These are phyloP conservation scores for Lachnum nothofagi DNA, from an alignment of 2,329 filamentous ascomycete genomes.

Conservation along the genomic window DNA sequence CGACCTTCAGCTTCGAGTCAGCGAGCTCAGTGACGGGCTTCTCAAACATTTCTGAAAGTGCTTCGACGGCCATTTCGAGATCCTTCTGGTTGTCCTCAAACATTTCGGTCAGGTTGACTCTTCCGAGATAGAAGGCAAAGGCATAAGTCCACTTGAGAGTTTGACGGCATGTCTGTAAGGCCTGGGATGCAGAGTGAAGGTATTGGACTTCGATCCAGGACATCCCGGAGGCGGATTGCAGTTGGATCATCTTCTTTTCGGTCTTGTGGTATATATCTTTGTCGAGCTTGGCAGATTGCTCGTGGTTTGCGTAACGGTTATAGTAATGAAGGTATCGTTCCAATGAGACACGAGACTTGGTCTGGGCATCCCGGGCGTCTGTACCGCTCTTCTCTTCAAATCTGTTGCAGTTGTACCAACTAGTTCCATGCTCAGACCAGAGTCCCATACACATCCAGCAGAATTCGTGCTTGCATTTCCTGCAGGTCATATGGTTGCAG, in stretches of 20 bases:
- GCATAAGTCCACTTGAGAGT: constrained; percentile 99
- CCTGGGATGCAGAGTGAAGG: constrained; percentile 85
- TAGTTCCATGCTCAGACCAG: constrained; percentile 97
- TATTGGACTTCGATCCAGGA: constrained; percentile 99
- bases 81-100: constrained; percentile 99
- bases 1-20: constrained; percentile 85
- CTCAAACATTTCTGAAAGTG: constrained; percentile 98
- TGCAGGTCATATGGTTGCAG: constrained; percentile 96
- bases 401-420: constrained; percentile 98
- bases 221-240: constrained; percentile 90
- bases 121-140: constrained; percentile 93
- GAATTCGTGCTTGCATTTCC: constrained; percentile 93
- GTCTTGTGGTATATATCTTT: constrained; percentile 95
- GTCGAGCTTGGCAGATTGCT: constrained; percentile 93
- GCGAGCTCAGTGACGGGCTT: constrained; percentile 85
- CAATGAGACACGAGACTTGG: constrained; percentile 80
- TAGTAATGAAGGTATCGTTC: constrained; percentile 99
- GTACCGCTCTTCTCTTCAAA: constrained; percentile 93
- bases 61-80: constrained; percentile 93
- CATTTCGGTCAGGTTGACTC: constrained; percentile 93
- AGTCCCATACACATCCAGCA: constrained; percentile 99
- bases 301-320: constrained; percentile 97
- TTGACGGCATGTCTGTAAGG: constrained; percentile 93
- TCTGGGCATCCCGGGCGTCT: constrained; percentile 86
- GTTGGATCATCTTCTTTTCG: constrained; percentile 97